phyloP scores from a whole-genome alignment of 2,329 filamentous ascomycete species.

The Sclerotinia borealis region DNA sequence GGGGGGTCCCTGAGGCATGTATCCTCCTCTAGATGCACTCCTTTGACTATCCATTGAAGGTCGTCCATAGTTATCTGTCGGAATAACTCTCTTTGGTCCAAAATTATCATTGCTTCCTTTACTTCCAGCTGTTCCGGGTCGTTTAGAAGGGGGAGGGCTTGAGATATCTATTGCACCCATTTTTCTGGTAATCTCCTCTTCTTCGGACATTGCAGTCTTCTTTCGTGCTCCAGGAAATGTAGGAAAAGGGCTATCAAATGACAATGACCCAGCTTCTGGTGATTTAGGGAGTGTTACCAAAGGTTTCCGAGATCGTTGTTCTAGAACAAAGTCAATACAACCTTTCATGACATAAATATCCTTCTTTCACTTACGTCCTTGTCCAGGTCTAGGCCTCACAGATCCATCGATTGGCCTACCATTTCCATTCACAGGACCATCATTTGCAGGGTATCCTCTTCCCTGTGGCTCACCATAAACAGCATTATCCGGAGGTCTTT shows the following conservation, averaged over 20 bases:
- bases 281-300: conserved; percentile 34
- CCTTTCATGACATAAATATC: not conserved
- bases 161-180: conserved; percentile 30
- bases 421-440: conserved; percentile 14
- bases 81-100: conserved; percentile 13
- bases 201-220: conserved; percentile 37
- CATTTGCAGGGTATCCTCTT: conserved; percentile 24
- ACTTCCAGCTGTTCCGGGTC: conserved; percentile 22
- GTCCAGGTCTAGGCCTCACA: conserved; percentile 17
- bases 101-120: conserved; percentile 22
- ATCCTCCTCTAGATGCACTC: conserved; percentile 22
- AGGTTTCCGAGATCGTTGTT: conserved; percentile 23
- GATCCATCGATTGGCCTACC: conserved; percentile 18
- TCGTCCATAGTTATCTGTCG: conserved; percentile 25
- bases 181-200: conserved; percentile 30
- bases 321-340: conserved; percentile 9
- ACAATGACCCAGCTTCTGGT: conserved; percentile 29
- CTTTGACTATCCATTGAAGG: conserved; percentile 26
- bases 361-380: conserved; percentile 16
- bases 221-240: conserved; percentile 36
- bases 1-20: conserved; percentile 21
- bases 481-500: conserved; percentile 25
- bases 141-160: conserved; percentile 16
- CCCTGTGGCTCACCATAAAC: conserved; percentile 25
- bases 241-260: conserved; percentile 47